Conservation (phyloP, 2,329 filamentous ascomycete genomes). For the Beauveria sp. region DNA sequence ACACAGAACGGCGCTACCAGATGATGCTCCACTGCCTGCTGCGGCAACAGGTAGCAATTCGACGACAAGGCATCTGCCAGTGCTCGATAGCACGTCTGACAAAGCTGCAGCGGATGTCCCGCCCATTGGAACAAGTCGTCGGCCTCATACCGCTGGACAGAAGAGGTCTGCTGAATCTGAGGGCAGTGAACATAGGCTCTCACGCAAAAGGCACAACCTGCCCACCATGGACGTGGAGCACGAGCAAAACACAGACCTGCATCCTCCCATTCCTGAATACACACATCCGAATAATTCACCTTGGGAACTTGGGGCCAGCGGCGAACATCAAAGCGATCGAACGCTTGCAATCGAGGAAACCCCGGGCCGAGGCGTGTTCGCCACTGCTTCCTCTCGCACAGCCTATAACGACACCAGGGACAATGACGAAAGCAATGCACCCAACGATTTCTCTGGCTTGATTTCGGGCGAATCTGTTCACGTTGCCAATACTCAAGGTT, state of each 20-base stretch:
- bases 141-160: neutral
- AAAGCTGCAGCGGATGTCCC: neutral
- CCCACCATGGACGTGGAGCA: neutral
- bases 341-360: neutral
- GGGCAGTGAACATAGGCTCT: neutral
- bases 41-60: neutral
- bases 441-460: neutral
- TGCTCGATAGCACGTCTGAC: neutral
- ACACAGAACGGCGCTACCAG: no score
- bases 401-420: neutral
- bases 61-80: neutral
- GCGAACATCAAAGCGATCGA: neutral
- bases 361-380: neutral
- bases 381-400: neutral
- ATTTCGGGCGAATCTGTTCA: neutral
- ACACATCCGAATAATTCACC: neutral
- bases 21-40: neutral
- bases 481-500: no score
- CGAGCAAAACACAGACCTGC: neutral
- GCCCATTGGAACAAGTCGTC: neutral
- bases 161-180: neutral
- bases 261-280: neutral
- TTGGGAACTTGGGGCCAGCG: neutral
- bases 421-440: neutral
- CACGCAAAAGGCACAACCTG: neutral